Evolutionary conservation across 768 basidiomycete genomes (phyloP), one percentile per base, ranked within the genome.

Genomic region (Tulasnella calospora): DNA sequence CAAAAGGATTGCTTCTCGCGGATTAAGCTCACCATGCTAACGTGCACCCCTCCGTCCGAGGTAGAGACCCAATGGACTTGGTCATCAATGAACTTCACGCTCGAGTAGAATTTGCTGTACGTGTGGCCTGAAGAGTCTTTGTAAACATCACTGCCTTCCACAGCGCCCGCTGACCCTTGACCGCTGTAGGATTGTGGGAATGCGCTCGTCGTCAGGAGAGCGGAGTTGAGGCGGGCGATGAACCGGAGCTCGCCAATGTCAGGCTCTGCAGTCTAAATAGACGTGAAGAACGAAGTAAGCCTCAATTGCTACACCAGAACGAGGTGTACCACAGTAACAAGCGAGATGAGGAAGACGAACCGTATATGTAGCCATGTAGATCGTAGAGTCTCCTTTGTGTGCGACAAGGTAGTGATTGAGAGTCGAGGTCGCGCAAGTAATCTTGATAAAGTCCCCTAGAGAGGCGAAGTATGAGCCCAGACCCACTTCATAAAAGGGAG

Each of bases 51-150:
- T 40, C 87, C 86, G 23, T 85, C 86, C 73, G 84, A 85, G 12
- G 87, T 87, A 76, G 87, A 86, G 33, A 88, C 86, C 36, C 87
- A 87, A 76, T 88, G 87, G 17, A 88, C 86, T 81, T 87, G 86
- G 80, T 89, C 87, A 27, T 85, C 81, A 73, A 88, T 89, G 83
- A 88, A 88, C 36, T 85, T 87, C 77, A 86, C 82, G 61, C 76
- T 78, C 15, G 80, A 79, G 70, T 79, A 81, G 69, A 87, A 88
- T 81, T 88, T 88, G 78, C 86, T 87, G 27, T 87, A 85, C 1
- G 87, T 88, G 81, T 87, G 85, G 2, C 87, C 87, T 77, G 86
- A 84, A 51, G 87, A 78, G 27, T 73, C 71, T 40, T 84, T 76
- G 81, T 83, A 88, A 19, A 88, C 87, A 79, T 88, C 88, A 0